Evolutionary conservation across 106 monocot genomes (phyloP).

Genomic region (Triglochin maritima): DNA sequence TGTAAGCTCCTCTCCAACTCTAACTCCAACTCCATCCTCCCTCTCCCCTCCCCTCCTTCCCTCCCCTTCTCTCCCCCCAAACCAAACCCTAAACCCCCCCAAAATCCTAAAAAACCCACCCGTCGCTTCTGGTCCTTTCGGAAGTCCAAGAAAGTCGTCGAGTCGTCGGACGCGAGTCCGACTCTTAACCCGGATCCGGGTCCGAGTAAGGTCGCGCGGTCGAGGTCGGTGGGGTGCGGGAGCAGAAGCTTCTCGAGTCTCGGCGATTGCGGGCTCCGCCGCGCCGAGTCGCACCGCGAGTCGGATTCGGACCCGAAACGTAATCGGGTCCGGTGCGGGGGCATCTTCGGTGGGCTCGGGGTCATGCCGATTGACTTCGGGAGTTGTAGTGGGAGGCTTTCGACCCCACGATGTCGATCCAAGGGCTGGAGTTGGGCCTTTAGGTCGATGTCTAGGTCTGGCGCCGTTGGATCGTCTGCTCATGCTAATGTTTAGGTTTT

Average conservation of each 20-base stretch:
- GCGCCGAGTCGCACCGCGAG: slow-evolving; percentile 37
- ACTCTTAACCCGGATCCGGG: background rate
- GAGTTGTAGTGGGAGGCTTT: background rate
- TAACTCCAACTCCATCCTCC: background rate
- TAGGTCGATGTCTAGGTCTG: background rate
- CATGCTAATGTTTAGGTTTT: too few relatives aligned
- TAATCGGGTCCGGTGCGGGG: slow-evolving; percentile 43
- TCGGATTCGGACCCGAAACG: slow-evolving; percentile 9
- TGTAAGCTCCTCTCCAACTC: slow-evolving; percentile 3
- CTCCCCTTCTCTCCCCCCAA: background rate
- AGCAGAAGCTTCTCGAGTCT: slow-evolving; percentile 36
- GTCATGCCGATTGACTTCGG: background rate
- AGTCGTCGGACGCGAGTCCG: background rate
- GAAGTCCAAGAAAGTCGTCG: background rate
- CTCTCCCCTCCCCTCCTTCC: background rate
- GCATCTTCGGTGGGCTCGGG: slow-evolving; percentile 43
- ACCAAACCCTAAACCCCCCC: too few relatives aligned
- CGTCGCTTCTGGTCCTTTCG: background rate
- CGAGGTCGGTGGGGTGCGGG: slow-evolving; percentile 38
- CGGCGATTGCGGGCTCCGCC: slow-evolving; percentile 33
- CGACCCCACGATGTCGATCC: background rate
- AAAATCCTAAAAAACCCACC: too few relatives aligned
- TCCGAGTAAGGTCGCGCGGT: slow-evolving; percentile 17
- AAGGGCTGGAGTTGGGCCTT: background rate
- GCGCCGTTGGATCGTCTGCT: too few relatives aligned